Evolutionary conservation across 371 early-diverging fungal genomes (phyloP).

Genomic region (Mortierella sp.): DNA sequence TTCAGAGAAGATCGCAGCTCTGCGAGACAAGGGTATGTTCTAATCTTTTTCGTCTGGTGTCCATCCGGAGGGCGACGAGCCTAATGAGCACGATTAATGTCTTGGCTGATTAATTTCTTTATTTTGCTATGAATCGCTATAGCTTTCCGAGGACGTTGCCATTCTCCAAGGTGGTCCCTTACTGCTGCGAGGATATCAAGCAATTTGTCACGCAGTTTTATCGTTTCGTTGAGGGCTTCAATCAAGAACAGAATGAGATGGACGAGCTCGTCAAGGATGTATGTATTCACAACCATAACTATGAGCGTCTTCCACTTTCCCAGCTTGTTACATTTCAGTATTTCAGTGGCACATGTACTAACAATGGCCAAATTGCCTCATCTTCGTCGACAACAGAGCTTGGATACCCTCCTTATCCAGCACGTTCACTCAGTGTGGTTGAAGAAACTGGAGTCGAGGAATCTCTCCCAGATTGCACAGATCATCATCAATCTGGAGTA

Average conservation of each 20-base stretch:
- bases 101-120: neutral
- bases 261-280: conserved; percentile 89
- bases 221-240: conserved; percentile 87
- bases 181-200: conserved; percentile 78
- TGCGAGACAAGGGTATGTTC: conserved; percentile 46
- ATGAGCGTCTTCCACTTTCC: no score
- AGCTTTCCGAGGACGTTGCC: conserved; percentile 87
- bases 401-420: conserved; percentile 83
- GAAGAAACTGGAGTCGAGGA: conserved; percentile 74
- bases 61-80: no score
- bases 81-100: neutral
- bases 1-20: conserved; percentile 60
- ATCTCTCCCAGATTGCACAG: conserved; percentile 84
- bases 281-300: neutral
- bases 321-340: no score
- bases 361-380: neutral
- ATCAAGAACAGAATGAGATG: conserved; percentile 88
- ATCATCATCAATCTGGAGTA: conserved; percentile 87
- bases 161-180: conserved; percentile 86
- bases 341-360: no score
- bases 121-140: neutral
- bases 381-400: conserved; percentile 62
- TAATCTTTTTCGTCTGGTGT: neutral
- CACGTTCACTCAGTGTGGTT: conserved; percentile 80
- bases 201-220: conserved; percentile 86